Evolutionary conservation across 2,329 filamentous ascomycete species (phyloP).

Genomic region (Aspergillus jensenii): DNA sequence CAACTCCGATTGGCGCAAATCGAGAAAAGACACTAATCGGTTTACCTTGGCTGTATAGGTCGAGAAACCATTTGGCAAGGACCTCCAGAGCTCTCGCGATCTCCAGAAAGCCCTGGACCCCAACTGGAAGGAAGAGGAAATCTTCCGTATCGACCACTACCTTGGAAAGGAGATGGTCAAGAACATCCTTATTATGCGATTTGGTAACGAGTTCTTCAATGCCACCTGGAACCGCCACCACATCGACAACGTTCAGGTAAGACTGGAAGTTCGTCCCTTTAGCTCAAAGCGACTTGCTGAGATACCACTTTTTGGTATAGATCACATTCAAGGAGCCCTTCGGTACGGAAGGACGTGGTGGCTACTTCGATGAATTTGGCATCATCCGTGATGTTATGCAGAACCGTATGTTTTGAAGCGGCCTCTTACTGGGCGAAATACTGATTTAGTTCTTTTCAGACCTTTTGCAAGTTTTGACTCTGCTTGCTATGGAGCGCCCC

Average conservation of each 20-base stretch:
- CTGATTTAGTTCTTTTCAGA: constrained; percentile 49
- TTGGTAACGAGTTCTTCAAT: constrained; percentile 98
- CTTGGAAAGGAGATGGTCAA: constrained; percentile 99
- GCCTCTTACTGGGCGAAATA: background rate
- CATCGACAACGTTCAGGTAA: constrained; percentile 92
- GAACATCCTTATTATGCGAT: constrained; percentile 96
- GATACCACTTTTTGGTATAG: constrained; percentile 32
- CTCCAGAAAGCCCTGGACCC: constrained; percentile 92
- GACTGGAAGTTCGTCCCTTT: constrained; percentile 4
- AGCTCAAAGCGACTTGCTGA: background rate
- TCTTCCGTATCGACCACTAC: constrained; percentile 99
- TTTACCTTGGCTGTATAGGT: constrained; percentile 57
- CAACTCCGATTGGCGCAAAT: background rate
- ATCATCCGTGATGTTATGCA: constrained; percentile 99
- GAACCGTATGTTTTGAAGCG: constrained; percentile 63
- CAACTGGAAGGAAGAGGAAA: constrained; percentile 98
- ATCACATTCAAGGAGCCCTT: constrained; percentile 99
- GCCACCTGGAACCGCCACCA: constrained; percentile 99
- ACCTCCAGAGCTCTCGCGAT: constrained; percentile 88
- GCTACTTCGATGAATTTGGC: constrained; percentile 99
- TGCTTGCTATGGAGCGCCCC: constrained; percentile 96
- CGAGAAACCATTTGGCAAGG: constrained; percentile 99
- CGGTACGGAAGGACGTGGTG: constrained; percentile 93
- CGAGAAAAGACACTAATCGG: constrained; percentile 21
- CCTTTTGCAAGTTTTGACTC: constrained; percentile 89